Percentiles rank a stretch among this genome's conserved stretches.
These are phyloP conservation scores for Rhodotorula babjevae DNA, from an alignment of 768 basidiomycete genomes.

Conservation along the genomic window DNA sequence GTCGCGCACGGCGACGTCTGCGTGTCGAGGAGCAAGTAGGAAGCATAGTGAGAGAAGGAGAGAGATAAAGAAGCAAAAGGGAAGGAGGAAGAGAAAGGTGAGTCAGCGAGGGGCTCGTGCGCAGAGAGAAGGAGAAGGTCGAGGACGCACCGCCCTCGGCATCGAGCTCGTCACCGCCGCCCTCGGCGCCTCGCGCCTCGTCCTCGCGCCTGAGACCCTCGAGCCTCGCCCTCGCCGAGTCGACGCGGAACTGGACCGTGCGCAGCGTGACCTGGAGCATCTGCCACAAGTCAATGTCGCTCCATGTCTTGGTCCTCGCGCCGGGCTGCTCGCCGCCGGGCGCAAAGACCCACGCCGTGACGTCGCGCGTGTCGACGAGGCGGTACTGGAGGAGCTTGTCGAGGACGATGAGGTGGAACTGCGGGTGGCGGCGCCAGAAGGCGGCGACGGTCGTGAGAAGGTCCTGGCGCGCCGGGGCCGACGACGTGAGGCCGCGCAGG, in stretches of 20 bases:
- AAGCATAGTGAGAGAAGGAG: background rate
- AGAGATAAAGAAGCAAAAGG: background rate
- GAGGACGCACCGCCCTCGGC: conserved; percentile 62
- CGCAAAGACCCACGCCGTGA: conserved; percentile 53
- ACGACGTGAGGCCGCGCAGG: conserved; percentile 57
- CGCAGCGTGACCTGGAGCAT: conserved; percentile 73
- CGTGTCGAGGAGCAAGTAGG: conserved; percentile 30
- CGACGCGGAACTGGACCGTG: conserved; percentile 84
- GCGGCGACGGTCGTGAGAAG: conserved; percentile 65
- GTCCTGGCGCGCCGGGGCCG: conserved; percentile 50
- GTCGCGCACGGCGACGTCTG: conserved; percentile 64
- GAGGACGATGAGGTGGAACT: conserved; percentile 85
- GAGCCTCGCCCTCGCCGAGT: conserved; percentile 69
- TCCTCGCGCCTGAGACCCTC: conserved; percentile 75
- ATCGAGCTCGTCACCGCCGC: conserved; percentile 63
- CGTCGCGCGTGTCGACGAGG: conserved; percentile 87
- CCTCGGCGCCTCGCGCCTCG: conserved; percentile 65
- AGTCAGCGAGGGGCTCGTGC: conserved; percentile 2
- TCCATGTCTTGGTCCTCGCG: conserved; percentile 45
- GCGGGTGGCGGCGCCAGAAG: conserved; percentile 80
- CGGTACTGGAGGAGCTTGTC: conserved; percentile 99
- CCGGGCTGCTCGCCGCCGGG: background rate
- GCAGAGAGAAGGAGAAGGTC: no score
- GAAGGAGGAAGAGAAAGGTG: no score
- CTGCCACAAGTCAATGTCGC: conserved; percentile 67